These are phyloP conservation scores for Aspergillus ibericus DNA, from an alignment of 2,329 filamentous ascomycete genomes.

Conservation along the genomic window DNA sequence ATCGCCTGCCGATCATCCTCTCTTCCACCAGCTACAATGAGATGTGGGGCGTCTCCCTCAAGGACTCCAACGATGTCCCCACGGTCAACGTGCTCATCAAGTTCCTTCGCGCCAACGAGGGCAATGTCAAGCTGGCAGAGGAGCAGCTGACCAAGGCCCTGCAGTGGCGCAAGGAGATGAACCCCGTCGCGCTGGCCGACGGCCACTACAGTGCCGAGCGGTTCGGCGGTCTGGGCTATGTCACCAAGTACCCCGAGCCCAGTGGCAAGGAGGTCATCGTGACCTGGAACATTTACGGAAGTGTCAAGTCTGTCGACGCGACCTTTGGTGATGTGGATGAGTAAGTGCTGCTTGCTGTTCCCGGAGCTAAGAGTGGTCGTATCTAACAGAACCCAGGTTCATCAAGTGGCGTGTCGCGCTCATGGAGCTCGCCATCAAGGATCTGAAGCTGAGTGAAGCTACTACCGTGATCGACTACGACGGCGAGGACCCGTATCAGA, in stretches of 20 bases:
- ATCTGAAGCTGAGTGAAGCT: slow-evolving; percentile 69
- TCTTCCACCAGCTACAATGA: slow-evolving; percentile 64
- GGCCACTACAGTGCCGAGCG: slow-evolving; percentile 65
- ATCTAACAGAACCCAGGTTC: slow-evolving; percentile 59
- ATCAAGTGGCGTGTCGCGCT: slow-evolving; percentile 85
- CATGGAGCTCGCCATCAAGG: slow-evolving; percentile 81
- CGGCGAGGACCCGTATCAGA: slow-evolving; percentile 77
- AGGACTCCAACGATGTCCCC: slow-evolving; percentile 59
- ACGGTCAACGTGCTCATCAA: slow-evolving; percentile 87
- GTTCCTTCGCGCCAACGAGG: slow-evolving; percentile 86
- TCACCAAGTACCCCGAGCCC: slow-evolving; percentile 66
- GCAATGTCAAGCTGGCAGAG: slow-evolving; percentile 70
- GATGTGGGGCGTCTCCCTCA: slow-evolving; percentile 81
- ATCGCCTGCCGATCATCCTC: slow-evolving; percentile 59
- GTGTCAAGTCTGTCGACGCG: slow-evolving; percentile 73
- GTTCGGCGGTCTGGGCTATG: slow-evolving; percentile 77
- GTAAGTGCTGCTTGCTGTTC: slow-evolving; percentile 53
- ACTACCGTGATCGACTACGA: slow-evolving; percentile 65
- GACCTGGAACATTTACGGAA: slow-evolving; percentile 92
- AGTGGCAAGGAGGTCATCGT: slow-evolving; percentile 61
- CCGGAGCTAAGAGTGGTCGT: too few species aligned
- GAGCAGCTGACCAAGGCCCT: slow-evolving; percentile 77
- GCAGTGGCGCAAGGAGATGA: slow-evolving; percentile 75
- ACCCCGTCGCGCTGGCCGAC: slow-evolving; percentile 67
- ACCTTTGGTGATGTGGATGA: slow-evolving; percentile 81